Conservation (phyloP, 176 grass and related monocot genomes). For the Eleusine indica region DNA sequence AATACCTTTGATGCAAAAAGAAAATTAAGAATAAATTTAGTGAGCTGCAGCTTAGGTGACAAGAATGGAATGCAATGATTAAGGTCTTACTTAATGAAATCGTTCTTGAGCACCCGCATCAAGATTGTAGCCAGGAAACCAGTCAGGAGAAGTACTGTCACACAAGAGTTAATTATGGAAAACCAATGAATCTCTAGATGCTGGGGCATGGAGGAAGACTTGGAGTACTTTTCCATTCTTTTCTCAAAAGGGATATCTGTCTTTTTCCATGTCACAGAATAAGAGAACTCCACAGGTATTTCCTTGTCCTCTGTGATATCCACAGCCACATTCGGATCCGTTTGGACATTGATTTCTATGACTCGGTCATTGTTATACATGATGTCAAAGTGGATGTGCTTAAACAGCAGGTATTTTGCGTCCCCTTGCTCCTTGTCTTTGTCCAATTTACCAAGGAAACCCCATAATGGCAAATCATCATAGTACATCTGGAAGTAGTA, state of each 20-base stretch:
- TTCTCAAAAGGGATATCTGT: slow-evolving; percentile 75
- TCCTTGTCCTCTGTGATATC: slow-evolving; percentile 88
- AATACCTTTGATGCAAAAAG: slow-evolving; percentile 57
- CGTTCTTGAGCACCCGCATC: slow-evolving; percentile 92
- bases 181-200: slow-evolving; percentile 99
- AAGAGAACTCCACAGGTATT: slow-evolving; percentile 78
- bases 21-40: slow-evolving; percentile 28
- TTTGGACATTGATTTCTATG: slow-evolving; percentile 83
- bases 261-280: slow-evolving; percentile 91
- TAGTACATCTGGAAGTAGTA: slow-evolving; percentile 95
- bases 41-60: slow-evolving; percentile 8
- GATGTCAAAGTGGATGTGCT: slow-evolving; percentile 95
- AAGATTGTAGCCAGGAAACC: slow-evolving; percentile 92
- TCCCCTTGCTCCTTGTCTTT: slow-evolving; percentile 57
- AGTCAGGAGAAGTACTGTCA: slow-evolving; percentile 82
- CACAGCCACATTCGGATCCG: slow-evolving; percentile 69
- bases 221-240: slow-evolving; percentile 94
- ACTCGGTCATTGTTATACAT: slow-evolving; percentile 76
- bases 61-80: slow-evolving; percentile 14
- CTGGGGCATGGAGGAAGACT: slow-evolving; percentile 87
- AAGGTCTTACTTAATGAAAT: slow-evolving; percentile 86
- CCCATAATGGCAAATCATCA: slow-evolving; percentile 93
- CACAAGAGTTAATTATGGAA: slow-evolving; percentile 95
- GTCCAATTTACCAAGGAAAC: slow-evolving; percentile 88
- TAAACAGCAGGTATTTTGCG: slow-evolving; percentile 67